Percentiles rank a stretch among this genome's conserved stretches.
These are phyloP conservation scores for Tetrapisispora pingtungensis DNA, from an alignment of 805 yeast species.

Conservation along the genomic window DNA sequence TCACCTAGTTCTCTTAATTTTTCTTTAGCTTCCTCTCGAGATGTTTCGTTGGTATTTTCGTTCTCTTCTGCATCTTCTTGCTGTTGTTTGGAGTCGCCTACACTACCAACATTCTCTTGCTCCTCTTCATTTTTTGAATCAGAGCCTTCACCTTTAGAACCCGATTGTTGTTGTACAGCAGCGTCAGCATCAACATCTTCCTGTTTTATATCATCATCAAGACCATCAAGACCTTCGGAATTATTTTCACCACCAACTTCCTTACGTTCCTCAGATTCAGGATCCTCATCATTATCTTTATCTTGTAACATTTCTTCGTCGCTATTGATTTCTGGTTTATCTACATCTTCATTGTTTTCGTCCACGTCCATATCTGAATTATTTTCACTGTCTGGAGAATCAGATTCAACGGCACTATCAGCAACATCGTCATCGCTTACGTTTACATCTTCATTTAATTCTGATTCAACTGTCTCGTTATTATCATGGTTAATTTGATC, in stretches of 20 bases:
- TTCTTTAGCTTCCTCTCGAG: constrained; percentile 61
- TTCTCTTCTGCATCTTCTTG: constrained; percentile 33
- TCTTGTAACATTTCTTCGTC: constrained; percentile 27
- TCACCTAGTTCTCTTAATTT: constrained; percentile 86
- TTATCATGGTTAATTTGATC: constrained; percentile 15
- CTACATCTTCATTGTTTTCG: constrained; percentile 17
- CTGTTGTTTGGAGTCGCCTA: constrained; percentile 44
- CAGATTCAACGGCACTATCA: constrained; percentile 53
- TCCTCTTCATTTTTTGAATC: constrained; percentile 44
- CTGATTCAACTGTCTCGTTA: constrained; percentile 52
- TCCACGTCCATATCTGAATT: constrained; percentile 24
- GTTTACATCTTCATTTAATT: constrained; percentile 58
- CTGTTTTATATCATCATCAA: constrained; percentile 32
- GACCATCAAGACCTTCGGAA: constrained; percentile 48
- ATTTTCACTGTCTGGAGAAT: constrained; percentile 19
- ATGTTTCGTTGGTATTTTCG: constrained; percentile 37
- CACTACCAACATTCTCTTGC: constrained; percentile 57
- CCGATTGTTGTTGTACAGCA: constrained; percentile 49
- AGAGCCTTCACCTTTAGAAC: constrained; percentile 54
- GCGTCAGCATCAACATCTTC: constrained; percentile 47
- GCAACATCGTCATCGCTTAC: constrained; percentile 29
- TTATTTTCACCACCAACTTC: constrained; percentile 35
- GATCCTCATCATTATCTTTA: constrained; percentile 20
- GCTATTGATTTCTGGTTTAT: constrained; percentile 22
- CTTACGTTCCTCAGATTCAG: constrained; percentile 24